Conservation (phyloP, 2,329 filamentous ascomycete genomes). For the Alternaria panax region DNA sequence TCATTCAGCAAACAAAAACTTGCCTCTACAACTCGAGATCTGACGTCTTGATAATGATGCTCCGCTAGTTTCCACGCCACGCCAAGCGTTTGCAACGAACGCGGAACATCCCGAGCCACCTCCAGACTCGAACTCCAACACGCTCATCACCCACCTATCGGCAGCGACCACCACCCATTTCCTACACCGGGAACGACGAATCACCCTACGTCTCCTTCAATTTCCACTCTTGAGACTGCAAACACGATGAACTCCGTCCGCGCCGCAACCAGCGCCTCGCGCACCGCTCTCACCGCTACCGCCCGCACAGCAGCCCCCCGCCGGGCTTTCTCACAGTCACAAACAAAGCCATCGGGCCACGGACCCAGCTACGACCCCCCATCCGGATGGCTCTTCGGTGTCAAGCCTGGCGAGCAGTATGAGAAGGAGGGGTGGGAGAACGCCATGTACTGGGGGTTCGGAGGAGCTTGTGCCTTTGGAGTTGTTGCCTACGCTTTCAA, state of each 20-base stretch:
- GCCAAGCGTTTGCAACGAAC: constrained; percentile 14
- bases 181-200: constrained; percentile 9
- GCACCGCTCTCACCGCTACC: constrained; percentile 29
- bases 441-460: constrained; percentile 84
- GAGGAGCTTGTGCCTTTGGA: constrained; percentile 75
- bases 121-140: not conserved
- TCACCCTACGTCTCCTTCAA: not conserved
- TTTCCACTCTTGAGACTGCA: not conserved
- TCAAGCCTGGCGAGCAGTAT: constrained; percentile 94
- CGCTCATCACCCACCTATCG: constrained; percentile 15
- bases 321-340: constrained; percentile 37
- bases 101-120: constrained; percentile 10
- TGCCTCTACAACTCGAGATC: too few relatives aligned
- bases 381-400: constrained; percentile 88
- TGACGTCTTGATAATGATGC: too few relatives aligned
- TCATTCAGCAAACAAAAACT: not conserved
- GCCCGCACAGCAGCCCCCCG: constrained; percentile 14
- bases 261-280: constrained; percentile 31
- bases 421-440: constrained; percentile 97
- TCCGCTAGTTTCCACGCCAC: constrained; percentile 20
- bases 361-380: constrained; percentile 88
- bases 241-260: constrained; percentile 38
- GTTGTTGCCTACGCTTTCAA: constrained; percentile 91
- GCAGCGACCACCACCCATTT: constrained; percentile 3
- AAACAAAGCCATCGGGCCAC: constrained; percentile 52